These are phyloP conservation scores for Hypoxylon sp. DNA, from an alignment of 2,329 filamentous ascomycete genomes.

Conservation along the genomic window DNA sequence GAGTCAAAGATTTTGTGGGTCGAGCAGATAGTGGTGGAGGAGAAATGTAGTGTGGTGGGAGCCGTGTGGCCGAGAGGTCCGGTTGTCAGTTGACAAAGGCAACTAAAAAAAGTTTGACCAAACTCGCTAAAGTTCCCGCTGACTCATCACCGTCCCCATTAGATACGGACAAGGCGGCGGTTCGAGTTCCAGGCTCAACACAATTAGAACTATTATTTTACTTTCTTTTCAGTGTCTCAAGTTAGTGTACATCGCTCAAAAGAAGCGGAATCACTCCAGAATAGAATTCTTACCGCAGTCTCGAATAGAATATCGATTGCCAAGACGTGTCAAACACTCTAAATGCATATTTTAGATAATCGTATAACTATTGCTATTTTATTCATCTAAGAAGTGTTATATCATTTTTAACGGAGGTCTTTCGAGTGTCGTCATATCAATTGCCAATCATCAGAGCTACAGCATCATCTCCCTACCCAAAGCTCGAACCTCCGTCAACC, in stretches of 20 bases:
- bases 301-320: not conserved
- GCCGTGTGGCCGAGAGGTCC: slow-evolving; percentile 33
- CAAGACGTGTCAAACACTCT: not conserved
- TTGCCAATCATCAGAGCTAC: not conserved
- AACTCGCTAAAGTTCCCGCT: slow-evolving; percentile 27
- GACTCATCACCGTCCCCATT: slow-evolving; percentile 29
- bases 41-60: slow-evolving; percentile 14
- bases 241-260: no score
- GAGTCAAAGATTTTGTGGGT: slow-evolving; percentile 30
- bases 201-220: slow-evolving; percentile 11
- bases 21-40: slow-evolving; percentile 15
- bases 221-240: not conserved
- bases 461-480: not conserved
- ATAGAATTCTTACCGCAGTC: not conserved
- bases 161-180: slow-evolving; percentile 12
- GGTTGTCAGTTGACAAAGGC: slow-evolving; percentile 4
- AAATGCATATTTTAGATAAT: slow-evolving; percentile 20
- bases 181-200: slow-evolving; percentile 29
- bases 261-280: not conserved
- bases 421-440: slow-evolving; percentile 30
- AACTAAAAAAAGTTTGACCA: slow-evolving; percentile 22
- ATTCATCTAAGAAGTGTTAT: slow-evolving; percentile 2
- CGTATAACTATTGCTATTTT: not conserved
- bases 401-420: slow-evolving; percentile 3
- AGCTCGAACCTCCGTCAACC: slow-evolving; percentile 3